A percentile compares a stretch with the other conserved stretches of the same genome.
Conservation (phyloP, 2,329 filamentous ascomycete species). For the Paradendryphiella salina region DNA sequence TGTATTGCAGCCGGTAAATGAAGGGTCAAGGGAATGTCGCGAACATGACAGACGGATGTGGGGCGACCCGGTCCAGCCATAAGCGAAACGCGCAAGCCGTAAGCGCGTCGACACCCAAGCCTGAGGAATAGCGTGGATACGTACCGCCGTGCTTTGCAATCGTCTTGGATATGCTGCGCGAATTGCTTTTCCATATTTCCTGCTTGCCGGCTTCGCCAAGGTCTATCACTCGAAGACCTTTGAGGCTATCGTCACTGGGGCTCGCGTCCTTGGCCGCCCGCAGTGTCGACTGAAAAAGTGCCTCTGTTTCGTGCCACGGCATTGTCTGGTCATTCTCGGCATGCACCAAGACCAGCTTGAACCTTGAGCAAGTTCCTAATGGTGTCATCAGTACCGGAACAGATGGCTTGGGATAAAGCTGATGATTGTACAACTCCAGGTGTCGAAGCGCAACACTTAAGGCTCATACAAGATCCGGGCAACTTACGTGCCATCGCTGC, state of each 20-base stretch:
- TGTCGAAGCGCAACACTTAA: neutral
- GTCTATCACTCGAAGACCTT: slow-evolving; percentile 30
- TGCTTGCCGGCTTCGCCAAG: slow-evolving; percentile 43
- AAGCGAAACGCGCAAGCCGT: slow-evolving; percentile 10
- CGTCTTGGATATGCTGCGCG: slow-evolving; percentile 37
- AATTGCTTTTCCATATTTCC: slow-evolving; percentile 34
- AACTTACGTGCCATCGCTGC: slow-evolving; percentile 55
- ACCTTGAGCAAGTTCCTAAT: slow-evolving; percentile 19
- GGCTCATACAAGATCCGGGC: neutral
- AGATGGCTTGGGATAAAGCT: neutral
- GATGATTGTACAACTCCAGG: neutral
- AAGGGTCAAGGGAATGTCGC: slow-evolving; percentile 5
- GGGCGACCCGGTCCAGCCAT: slow-evolving; percentile 12
- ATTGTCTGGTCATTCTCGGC: slow-evolving; percentile 42
- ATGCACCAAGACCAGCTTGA: slow-evolving; percentile 41
- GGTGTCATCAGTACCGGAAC: slow-evolving; percentile 10
- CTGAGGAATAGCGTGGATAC: slow-evolving; percentile 10
- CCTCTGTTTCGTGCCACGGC: slow-evolving; percentile 43
- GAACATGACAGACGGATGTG: slow-evolving; percentile 12
- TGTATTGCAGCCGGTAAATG: slow-evolving; percentile 11
- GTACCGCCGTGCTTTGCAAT: slow-evolving; percentile 46
- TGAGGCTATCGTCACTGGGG: slow-evolving; percentile 15
- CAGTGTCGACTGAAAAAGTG: slow-evolving; percentile 36
- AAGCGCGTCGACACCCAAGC: slow-evolving; percentile 1
- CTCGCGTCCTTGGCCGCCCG: slow-evolving; percentile 26